Base-by-base conservation (phyloP, 75 land plant genomes). In the Picea glauca region DNA sequence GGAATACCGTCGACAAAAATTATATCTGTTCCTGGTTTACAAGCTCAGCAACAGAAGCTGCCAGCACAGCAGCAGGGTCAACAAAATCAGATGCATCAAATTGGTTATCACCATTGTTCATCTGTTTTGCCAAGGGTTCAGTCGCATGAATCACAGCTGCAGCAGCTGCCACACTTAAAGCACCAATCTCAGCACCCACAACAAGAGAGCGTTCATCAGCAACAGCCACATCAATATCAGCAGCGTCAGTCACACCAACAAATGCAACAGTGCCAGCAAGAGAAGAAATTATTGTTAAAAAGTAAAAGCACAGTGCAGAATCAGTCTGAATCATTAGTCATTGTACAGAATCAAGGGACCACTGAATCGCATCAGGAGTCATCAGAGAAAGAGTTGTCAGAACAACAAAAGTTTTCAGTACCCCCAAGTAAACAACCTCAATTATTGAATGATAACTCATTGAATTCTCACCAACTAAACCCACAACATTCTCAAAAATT, bases 1-100 rank as follows among this genome's bases (percentile, higher is more conserved):
- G 80, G 67, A 58, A 62, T 86, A 81, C 92, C 80, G 33, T 78
- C 89, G 12, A 18, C 73, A 43, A 88, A 83, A 57, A 77, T 88
- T 63, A 91, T 85, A 65, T 74, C 88, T 30, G 88, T 79, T 20
- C 83, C 91, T 61, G 77, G 79, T 11, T 63, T 92, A 78, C 85
- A 85, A 1, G 18, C 67, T 35, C 92, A 88, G 86, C 88, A 84
- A 75, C 58, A 83, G 12, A 85, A 60, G 70, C 38, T 84, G 43
- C 91, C 85, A 13, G 56, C 72, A 58, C 64, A 78, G 33, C 91
- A 87, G 78, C 85, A 80, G 61, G 67, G 63, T n/a, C 43, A 78
- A 21, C 67, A 79, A 23, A 40, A 70, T 30, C 83, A 76, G 79
- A 32, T 82, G 33, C 88, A 87, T 63, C 12, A 62, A 60, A 43